A percentile compares a stretch with the other conserved stretches of the same genome.
Evolutionary conservation across 1,284 basidiomycete species (phyloP).

Genomic region (Boletus sp.): DNA sequence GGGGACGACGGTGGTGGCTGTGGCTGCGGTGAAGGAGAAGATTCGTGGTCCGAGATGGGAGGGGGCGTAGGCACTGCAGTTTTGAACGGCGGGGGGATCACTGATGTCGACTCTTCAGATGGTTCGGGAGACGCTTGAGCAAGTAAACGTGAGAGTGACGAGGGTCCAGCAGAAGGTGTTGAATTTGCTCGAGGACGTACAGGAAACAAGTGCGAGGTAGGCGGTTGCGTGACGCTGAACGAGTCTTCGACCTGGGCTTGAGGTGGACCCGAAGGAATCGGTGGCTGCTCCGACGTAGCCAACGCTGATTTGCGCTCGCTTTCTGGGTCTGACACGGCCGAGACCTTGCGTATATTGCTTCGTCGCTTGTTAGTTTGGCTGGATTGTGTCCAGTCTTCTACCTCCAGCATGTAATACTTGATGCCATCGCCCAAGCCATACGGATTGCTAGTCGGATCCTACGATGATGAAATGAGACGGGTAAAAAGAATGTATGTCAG

Average conservation of each 20-base stretch:
- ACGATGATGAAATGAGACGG: constrained; percentile 15
- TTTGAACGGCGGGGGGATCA: constrained; percentile 35
- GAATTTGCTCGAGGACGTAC: constrained; percentile 66
- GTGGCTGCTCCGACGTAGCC: constrained; percentile 38
- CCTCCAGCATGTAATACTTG: constrained; percentile 92
- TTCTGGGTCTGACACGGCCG: constrained; percentile 44
- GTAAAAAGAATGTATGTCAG: not conserved
- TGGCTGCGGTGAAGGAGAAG: constrained; percentile 3
- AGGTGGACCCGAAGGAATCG: constrained; percentile 54
- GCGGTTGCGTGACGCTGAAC: constrained; percentile 61
- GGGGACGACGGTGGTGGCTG: constrained; percentile 39
- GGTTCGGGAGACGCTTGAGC: constrained; percentile 65
- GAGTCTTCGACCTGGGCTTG: constrained; percentile 70
- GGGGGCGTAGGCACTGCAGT: constrained; percentile 11
- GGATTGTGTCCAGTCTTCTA: constrained; percentile 89
- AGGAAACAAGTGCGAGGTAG: constrained; percentile 66
- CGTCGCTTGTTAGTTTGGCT: constrained; percentile 62
- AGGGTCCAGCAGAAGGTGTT: constrained; percentile 67
- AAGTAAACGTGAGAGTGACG: constrained; percentile 72
- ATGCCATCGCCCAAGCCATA: constrained; percentile 88
- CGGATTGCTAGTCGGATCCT: constrained; percentile 76
- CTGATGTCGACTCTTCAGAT: constrained; percentile 31
- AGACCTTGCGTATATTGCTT: constrained; percentile 54
- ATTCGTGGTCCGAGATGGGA: constrained; percentile 4
- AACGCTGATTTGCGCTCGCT: constrained; percentile 41